Evolutionary conservation across 345 rosid species (phyloP).

Genomic region (Salix udensis): DNA sequence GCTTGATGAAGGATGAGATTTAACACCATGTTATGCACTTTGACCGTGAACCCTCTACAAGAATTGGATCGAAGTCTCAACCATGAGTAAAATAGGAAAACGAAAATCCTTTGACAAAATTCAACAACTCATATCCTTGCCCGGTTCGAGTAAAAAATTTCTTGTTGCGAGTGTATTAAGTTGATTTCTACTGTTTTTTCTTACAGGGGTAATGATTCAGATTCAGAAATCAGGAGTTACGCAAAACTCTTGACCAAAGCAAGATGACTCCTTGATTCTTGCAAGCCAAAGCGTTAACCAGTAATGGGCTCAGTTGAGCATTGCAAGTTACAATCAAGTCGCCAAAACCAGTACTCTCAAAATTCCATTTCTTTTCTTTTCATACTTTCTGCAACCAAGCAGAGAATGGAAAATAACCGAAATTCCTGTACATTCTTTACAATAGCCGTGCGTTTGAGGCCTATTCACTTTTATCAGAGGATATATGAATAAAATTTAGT

Average conservation of each 20-base stretch:
- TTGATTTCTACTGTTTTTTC: not conserved
- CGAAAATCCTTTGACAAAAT: not conserved
- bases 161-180: not conserved
- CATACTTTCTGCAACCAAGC: not conserved
- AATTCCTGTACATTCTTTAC: slow-evolving; percentile 3
- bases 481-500: not conserved
- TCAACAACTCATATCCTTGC: not conserved
- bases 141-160: not conserved
- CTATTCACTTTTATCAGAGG: not conserved
- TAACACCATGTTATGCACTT: no score
- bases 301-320: not conserved
- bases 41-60: not conserved
- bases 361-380: not conserved
- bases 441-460: not conserved
- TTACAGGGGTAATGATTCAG: not conserved
- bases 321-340: not conserved
- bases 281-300: not conserved
- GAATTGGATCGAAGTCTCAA: not conserved
- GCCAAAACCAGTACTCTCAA: not conserved
- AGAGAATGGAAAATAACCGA: not conserved
- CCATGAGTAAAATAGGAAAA: not conserved
- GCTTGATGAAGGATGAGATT: no score
- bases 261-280: not conserved
- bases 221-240: not conserved
- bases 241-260: not conserved